Evolutionary conservation across 1,284 basidiomycete genomes (phyloP).

Genomic region (Leccinum solheimii): DNA sequence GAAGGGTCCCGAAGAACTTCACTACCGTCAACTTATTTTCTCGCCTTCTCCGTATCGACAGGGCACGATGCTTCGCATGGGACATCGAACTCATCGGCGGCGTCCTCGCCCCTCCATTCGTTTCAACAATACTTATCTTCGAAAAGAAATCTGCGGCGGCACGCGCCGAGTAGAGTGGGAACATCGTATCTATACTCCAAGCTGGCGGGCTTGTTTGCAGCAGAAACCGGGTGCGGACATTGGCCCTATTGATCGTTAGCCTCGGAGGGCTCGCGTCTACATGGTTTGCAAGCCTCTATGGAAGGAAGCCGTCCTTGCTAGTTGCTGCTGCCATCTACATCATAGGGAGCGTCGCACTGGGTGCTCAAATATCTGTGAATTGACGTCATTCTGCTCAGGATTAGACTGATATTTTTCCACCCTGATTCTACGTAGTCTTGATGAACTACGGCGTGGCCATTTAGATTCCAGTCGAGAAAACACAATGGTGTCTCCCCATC

Average conservation of each 20-base stretch:
- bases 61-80: constrained; percentile 43
- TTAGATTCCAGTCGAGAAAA: constrained; percentile 36
- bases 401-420: constrained; percentile 2
- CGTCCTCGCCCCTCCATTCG: constrained; percentile 44
- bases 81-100: constrained; percentile 51
- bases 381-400: constrained; percentile 1
- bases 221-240: not conserved
- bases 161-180: constrained; percentile 44
- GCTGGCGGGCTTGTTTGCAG: constrained; percentile 44
- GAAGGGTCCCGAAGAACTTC: constrained; percentile 4
- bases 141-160: constrained; percentile 38
- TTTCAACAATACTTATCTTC: constrained; percentile 45
- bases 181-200: constrained; percentile 60
- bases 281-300: constrained; percentile 44
- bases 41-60: constrained; percentile 46
- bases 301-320: constrained; percentile 50
- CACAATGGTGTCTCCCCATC: constrained; percentile 57
- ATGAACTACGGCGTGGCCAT: constrained; percentile 46
- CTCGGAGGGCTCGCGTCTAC: constrained; percentile 47
- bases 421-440: constrained; percentile 38
- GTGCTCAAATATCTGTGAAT: too few species aligned
- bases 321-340: constrained; percentile 54
- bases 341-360: constrained; percentile 42
- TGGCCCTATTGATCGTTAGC: not conserved
- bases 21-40: constrained; percentile 45